A percentile compares a stretch with the other conserved stretches of the same genome.
Evolutionary conservation across 805 yeast genomes (phyloP).

Genomic region (Spathaspora hagerdaliae): DNA sequence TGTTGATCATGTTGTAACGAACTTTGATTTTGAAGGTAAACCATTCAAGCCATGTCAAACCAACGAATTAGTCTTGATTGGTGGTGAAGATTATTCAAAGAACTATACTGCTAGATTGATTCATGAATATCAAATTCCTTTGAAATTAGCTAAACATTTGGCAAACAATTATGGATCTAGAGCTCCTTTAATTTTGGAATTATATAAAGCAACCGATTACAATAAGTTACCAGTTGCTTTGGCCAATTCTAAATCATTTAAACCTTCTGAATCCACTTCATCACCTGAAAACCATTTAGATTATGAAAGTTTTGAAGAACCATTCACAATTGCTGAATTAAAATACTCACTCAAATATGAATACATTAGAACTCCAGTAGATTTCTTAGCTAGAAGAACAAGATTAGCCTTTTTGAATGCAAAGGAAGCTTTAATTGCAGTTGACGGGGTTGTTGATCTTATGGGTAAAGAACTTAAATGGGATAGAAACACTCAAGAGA

Average conservation of each 20-base stretch:
- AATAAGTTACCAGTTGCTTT: conserved; percentile 67
- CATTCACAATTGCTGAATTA: conserved; percentile 89
- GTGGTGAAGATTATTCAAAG: conserved; percentile 77
- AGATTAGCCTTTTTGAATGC: conserved; percentile 91
- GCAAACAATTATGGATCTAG: conserved; percentile 87
- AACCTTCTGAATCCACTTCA: conserved; percentile 23
- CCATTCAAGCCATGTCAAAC: conserved; percentile 47
- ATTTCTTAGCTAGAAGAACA: conserved; percentile 89
- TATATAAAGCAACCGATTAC: conserved; percentile 47
- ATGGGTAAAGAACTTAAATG: conserved; percentile 80
- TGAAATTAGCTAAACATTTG: conserved; percentile 74
- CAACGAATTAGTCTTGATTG: conserved; percentile 55
- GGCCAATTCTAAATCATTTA: conserved; percentile 34
- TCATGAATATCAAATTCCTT: conserved; percentile 71
- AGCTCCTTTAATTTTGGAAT: conserved; percentile 67
- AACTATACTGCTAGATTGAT: conserved; percentile 75
- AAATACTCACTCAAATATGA: conserved; percentile 78
- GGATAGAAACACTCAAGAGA: conserved; percentile 55
- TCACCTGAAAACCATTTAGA: conserved; percentile 34
- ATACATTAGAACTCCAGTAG: conserved; percentile 82
- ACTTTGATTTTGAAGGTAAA: conserved; percentile 35
- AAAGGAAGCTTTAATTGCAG: conserved; percentile 71
- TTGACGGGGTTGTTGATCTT: conserved; percentile 80
- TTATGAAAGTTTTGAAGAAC: conserved; percentile 60
- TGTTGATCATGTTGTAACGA: conserved; percentile 63